Conservation (phyloP, 1,139 yeast species). For the Komagataea norvegica region DNA sequence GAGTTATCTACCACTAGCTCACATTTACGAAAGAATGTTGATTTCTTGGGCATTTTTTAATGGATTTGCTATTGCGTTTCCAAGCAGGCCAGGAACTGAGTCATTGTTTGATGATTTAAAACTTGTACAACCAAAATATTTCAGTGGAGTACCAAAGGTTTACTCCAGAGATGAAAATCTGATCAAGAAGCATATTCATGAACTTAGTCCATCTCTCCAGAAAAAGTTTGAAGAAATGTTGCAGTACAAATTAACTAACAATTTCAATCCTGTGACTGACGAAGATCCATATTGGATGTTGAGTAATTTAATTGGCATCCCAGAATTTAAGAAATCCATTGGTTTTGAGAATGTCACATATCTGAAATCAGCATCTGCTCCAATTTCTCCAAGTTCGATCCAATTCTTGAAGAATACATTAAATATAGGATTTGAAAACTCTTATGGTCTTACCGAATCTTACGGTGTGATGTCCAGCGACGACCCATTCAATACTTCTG, state of each 20-base stretch:
- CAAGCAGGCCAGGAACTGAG: slow-evolving; percentile 27
- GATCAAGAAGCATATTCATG: slow-evolving; percentile 19
- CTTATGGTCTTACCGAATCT: slow-evolving; percentile 65
- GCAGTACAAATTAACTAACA: slow-evolving; percentile 2
- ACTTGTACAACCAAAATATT: slow-evolving; percentile 42
- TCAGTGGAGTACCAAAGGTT: slow-evolving; percentile 57
- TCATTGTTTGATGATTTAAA: slow-evolving; percentile 47
- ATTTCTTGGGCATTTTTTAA: slow-evolving; percentile 14
- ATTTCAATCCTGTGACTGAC: slow-evolving; percentile 3
- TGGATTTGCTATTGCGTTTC: slow-evolving; percentile 35
- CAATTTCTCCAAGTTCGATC: slow-evolving; percentile 48
- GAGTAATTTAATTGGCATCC: slow-evolving; percentile 4
- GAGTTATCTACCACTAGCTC: slow-evolving; percentile 43
- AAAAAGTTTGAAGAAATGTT: slow-evolving; percentile 9
- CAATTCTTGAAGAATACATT: slow-evolving; percentile 49
- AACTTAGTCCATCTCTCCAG: slow-evolving; percentile 4
- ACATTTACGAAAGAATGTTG: slow-evolving; percentile 36
- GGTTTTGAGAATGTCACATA: slow-evolving; percentile 45
- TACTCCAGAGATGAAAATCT: slow-evolving; percentile 50
- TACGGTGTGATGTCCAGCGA: slow-evolving; percentile 49
- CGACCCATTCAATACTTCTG: slow-evolving; percentile 40
- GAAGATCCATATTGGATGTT: slow-evolving; percentile 6
- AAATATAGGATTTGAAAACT: slow-evolving; percentile 48
- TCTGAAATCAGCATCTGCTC: slow-evolving; percentile 56
- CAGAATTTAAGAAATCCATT: slow-evolving; percentile 20